Evolutionary conservation across 371 early-diverging fungal genomes (phyloP).

Genomic region (Blastocladiella emersonii): DNA sequence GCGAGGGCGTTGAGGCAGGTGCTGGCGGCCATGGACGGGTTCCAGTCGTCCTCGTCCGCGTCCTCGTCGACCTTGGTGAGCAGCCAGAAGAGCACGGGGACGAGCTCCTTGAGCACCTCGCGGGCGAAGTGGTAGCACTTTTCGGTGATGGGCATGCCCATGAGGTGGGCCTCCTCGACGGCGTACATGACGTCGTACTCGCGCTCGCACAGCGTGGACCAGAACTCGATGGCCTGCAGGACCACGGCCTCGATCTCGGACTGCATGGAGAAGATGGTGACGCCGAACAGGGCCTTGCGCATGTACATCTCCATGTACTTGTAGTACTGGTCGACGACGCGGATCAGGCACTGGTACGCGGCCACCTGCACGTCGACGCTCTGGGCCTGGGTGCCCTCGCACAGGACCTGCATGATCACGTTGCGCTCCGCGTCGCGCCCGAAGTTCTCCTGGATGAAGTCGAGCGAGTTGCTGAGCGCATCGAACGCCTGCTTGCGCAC

Average conservation of each 20-base stretch:
- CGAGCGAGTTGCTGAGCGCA: conserved; percentile 84
- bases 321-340: conserved; percentile 90
- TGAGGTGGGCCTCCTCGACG: conserved; percentile 23
- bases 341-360: conserved; percentile 87
- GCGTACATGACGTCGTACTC: conserved; percentile 59
- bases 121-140: conserved; percentile 58
- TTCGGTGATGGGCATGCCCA: not conserved
- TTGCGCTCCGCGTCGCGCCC: conserved; percentile 74
- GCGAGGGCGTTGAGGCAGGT: conserved; percentile 82
- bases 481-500: conserved; percentile 76
- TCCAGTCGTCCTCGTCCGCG: conserved; percentile 96
- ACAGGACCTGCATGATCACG: conserved; percentile 95
- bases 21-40: conserved; percentile 89
- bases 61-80: conserved; percentile 91
- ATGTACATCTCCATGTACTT: conserved; percentile 86
- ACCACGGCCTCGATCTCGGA: conserved; percentile 68
- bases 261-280: conserved; percentile 83
- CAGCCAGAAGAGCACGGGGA: conserved; percentile 71
- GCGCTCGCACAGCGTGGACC: conserved; percentile 94
- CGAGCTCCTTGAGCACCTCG: conserved; percentile 54
- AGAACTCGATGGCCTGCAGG: conserved; percentile 94
- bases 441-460: conserved; percentile 84
- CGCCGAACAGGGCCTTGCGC: conserved; percentile 82
- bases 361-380: conserved; percentile 59
- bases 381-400: conserved; percentile 77